Evolutionary conservation across 345 rosid genomes (phyloP), one percentile per base, ranked within the genome.

Genomic region (Ricinus communis): DNA sequence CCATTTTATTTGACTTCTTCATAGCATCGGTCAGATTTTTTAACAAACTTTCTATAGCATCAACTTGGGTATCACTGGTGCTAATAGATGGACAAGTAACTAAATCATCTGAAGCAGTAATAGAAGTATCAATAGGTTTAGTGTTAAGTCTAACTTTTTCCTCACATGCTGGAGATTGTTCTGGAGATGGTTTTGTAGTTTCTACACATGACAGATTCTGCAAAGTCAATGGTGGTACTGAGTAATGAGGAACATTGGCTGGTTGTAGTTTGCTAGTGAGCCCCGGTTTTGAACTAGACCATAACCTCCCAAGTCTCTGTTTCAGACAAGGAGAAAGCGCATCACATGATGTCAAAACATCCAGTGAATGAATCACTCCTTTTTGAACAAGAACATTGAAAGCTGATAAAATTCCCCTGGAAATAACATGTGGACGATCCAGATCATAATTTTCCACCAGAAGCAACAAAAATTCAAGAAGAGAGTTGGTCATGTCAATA

Each of bases 401-500:
- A 46, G 96, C 86, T 54, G 87, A 77, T 19, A 84, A 77, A 7
- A 94, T 81, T 62, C 98, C 87, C 67, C 71, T 82, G 9, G 33
- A 15, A 63, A 88, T 77, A 30, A 85, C 51, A 74, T 82, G 79
- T 40, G 66, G 73, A 11, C 21, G 84, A 40, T 84, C 85, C 53
- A 76, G 22, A 46, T 91, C 96, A 70, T 84, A 88, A 71, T 83
- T 85, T 28, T 94, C 96, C 51, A 73, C 84, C 28, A 94, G 86
- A 61, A 87, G 88, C 65, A 91, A 78, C 81, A 94, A 82, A 76
- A 84, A 90, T 12, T 91, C 98, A 52, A 94, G 90, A 56, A 91
- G 91, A 36, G 86, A 72, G 69, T 74, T 79, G 53, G 97, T 88
- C 28, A 91, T 82, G 58, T 77, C 88, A 25, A 81, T 74, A 50